Evolutionary conservation across 2,329 filamentous ascomycete species (phyloP).

Genomic region (Phaeosphaeriaceae sp.): DNA sequence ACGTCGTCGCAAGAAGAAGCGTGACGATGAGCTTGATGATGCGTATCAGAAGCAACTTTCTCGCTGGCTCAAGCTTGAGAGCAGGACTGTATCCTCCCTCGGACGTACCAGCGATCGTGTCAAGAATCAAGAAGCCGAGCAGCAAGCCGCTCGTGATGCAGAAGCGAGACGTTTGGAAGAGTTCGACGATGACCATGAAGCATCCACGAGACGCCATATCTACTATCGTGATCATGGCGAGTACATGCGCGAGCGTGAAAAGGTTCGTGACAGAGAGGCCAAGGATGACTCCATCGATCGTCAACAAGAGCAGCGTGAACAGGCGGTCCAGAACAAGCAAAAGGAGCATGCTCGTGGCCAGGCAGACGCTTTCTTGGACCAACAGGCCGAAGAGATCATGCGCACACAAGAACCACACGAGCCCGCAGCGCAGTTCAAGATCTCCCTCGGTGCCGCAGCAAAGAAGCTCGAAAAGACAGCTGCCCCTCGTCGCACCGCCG

Average conservation of each 20-base stretch:
- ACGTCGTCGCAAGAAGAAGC: slow-evolving; percentile 72
- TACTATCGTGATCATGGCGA: slow-evolving; percentile 88
- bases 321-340: slow-evolving; percentile 71
- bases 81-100: slow-evolving; percentile 80
- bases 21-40: slow-evolving; percentile 78
- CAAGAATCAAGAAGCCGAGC: slow-evolving; percentile 72
- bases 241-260: slow-evolving; percentile 82
- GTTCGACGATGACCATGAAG: slow-evolving; percentile 93
- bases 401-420: slow-evolving; percentile 54
- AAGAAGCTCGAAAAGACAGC: slow-evolving; percentile 70
- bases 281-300: slow-evolving; percentile 84
- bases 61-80: slow-evolving; percentile 89
- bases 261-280: slow-evolving; percentile 76
- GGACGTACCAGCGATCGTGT: slow-evolving; percentile 85
- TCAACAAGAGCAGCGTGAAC: slow-evolving; percentile 76
- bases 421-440: slow-evolving; percentile 81
- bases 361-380: slow-evolving; percentile 89
- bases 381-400: slow-evolving; percentile 77
- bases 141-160: slow-evolving; percentile 69
- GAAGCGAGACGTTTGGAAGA: slow-evolving; percentile 75
- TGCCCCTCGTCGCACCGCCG: slow-evolving; percentile 75
- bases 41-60: slow-evolving; percentile 84
- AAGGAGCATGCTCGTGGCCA: slow-evolving; percentile 80
- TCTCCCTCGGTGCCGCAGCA: slow-evolving; percentile 85
- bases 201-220: slow-evolving; percentile 71